Evolutionary conservation across 352 stramenopile genomes (phyloP).

Genomic region (Globisporangium radiosum): DNA sequence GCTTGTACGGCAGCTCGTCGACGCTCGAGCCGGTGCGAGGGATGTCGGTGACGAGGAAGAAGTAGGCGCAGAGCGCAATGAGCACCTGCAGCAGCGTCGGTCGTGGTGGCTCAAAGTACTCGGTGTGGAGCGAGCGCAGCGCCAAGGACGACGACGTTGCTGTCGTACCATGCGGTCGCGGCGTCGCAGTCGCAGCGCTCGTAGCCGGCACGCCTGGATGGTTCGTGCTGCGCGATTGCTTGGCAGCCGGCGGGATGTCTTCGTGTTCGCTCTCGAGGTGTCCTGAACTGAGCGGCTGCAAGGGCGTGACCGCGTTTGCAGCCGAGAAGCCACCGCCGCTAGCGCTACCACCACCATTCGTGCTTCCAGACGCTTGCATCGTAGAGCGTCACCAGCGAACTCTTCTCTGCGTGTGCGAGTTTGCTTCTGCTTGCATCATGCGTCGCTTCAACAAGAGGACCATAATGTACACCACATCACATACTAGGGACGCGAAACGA

Average conservation of each 20-base stretch:
- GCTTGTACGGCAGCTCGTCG: constrained; percentile 28
- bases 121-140: constrained; percentile 11
- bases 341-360: neutral
- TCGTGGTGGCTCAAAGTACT: constrained; percentile 16
- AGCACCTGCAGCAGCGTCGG: constrained; percentile 22
- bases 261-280: constrained; percentile 8
- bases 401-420: neutral
- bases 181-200: neutral
- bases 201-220: neutral
- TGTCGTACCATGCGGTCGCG: neutral
- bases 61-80: constrained; percentile 33
- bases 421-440: too few species aligned
- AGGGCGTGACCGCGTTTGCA: constrained; percentile 5
- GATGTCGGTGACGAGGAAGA: constrained; percentile 38
- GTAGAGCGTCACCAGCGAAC: neutral
- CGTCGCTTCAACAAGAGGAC: too few species aligned
- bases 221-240: neutral
- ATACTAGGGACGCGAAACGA: neutral
- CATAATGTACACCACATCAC: too few species aligned
- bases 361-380: constrained; percentile 1
- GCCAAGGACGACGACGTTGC: constrained; percentile 6
- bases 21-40: constrained; percentile 28
- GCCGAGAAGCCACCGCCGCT: neutral
- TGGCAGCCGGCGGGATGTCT: neutral
- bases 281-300: neutral